Evolutionary conservation across 257 asterid species (phyloP).

Genomic region (Solanum appendiculatum): DNA sequence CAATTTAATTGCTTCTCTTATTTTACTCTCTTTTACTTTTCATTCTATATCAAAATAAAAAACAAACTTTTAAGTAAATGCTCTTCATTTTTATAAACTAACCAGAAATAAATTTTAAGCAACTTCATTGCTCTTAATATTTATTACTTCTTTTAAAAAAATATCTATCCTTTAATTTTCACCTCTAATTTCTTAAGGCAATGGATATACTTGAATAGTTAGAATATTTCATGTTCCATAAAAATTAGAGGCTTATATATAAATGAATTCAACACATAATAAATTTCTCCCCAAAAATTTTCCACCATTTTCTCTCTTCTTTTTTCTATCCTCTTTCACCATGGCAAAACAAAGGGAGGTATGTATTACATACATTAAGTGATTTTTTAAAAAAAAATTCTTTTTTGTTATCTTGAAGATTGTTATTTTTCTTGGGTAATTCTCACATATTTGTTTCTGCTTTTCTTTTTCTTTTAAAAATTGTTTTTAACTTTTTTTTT

Average conservation of each 20-base stretch:
- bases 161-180: background rate
- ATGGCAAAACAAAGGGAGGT: background rate
- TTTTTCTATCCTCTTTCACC: background rate
- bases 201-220: background rate
- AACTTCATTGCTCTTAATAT: too few species aligned
- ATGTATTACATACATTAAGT: background rate
- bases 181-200: background rate
- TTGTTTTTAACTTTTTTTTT: background rate
- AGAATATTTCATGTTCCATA: background rate
- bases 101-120: background rate
- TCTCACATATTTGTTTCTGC: background rate
- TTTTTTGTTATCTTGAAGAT: background rate
- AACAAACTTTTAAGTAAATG: background rate
- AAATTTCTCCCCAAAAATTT: background rate
- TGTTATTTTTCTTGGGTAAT: background rate
- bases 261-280: background rate
- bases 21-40: background rate
- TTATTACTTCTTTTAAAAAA: background rate
- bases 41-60: background rate
- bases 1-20: too few species aligned
- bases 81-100: background rate
- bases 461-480: background rate
- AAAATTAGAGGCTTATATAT: background rate
- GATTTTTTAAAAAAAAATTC: background rate
- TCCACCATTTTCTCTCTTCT: background rate